phyloP scores from a whole-genome alignment of 2,329 filamentous ascomycete species.

The Fusarium oxysporum region DNA sequence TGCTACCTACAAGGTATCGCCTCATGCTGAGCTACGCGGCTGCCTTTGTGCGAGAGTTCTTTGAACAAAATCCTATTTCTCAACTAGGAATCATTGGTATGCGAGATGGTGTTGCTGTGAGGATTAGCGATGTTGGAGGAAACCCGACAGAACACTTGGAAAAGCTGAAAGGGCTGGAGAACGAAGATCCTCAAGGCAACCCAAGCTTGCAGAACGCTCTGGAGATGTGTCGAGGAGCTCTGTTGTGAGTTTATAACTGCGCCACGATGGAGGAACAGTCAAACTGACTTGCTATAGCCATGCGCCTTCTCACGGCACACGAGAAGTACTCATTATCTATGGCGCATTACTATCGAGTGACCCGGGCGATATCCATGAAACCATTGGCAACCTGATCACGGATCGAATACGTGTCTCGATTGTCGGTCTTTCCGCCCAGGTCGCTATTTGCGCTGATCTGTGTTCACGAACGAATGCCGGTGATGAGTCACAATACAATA shows the following conservation, averaged over 20 bases:
- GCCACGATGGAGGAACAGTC: neutral
- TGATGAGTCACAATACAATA: slow-evolving; percentile 79
- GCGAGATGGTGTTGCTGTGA: slow-evolving; percentile 88
- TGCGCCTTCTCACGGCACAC: slow-evolving; percentile 90
- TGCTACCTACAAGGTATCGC: slow-evolving; percentile 87
- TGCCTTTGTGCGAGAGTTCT: slow-evolving; percentile 93
- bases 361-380: slow-evolving; percentile 94
- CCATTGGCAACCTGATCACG: slow-evolving; percentile 79
- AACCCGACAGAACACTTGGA: slow-evolving; percentile 91
- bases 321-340: slow-evolving; percentile 92
- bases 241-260: slow-evolving; percentile 70
- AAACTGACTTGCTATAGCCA: slow-evolving; percentile 64
- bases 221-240: slow-evolving; percentile 90
- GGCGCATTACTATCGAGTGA: slow-evolving; percentile 91
- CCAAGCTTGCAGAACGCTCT: slow-evolving; percentile 93
- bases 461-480: slow-evolving; percentile 88
- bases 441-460: slow-evolving; percentile 91
- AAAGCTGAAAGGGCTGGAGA: slow-evolving; percentile 74
- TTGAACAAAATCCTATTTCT: slow-evolving; percentile 98
- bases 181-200: slow-evolving; percentile 76
- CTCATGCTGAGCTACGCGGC: slow-evolving; percentile 84
- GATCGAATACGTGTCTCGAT: slow-evolving; percentile 90
- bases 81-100: slow-evolving; percentile 94
- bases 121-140: slow-evolving; percentile 89
- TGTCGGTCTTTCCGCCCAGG: slow-evolving; percentile 89